A percentile compares a stretch with the other conserved stretches of the same genome.
phyloP scores from a whole-genome alignment of 257 asterid genomes.

The Hygrophila difformis region DNA sequence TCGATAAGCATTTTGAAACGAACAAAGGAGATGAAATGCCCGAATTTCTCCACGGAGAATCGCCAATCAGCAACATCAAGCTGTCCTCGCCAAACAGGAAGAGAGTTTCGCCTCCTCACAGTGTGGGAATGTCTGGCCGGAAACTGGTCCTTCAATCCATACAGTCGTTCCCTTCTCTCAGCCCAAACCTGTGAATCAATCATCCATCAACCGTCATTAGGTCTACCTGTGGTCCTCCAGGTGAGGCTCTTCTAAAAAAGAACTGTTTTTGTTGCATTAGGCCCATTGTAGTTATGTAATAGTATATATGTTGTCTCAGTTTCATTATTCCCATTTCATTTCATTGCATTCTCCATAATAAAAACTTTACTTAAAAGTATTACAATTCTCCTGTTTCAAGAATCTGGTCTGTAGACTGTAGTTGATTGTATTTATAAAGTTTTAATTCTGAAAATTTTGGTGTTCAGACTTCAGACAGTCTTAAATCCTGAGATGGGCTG shows the following conservation, averaged over 20 bases:
- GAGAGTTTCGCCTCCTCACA: slow-evolving; percentile 67
- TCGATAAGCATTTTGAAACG: slow-evolving; percentile 42
- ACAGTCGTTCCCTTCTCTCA: slow-evolving; percentile 63
- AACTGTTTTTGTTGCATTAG: slow-evolving; percentile 10
- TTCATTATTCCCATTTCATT: no score
- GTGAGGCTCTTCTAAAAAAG: slow-evolving; percentile 25
- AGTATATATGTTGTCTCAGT: no score
- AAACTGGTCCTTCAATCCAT: slow-evolving; percentile 68
- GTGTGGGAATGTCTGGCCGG: slow-evolving; percentile 32
- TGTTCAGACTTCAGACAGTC: no score
- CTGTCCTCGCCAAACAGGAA: slow-evolving; percentile 70
- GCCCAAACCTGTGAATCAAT: slow-evolving; percentile 31
- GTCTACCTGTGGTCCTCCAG: neutral
- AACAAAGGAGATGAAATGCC: slow-evolving; percentile 68
- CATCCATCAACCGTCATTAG: no score
- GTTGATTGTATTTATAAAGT: no score
- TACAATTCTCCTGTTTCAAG: slow-evolving; percentile 1
- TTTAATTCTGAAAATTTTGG: no score
- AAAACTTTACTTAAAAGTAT: no score
- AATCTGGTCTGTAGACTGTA: slow-evolving; percentile 3
- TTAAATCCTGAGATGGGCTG: no score
- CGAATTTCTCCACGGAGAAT: slow-evolving; percentile 50
- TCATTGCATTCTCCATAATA: no score
- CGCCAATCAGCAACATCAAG: slow-evolving; percentile 47
- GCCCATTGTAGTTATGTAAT: no score